phyloP scores from a whole-genome alignment of 495 filamentous ascomycete genomes.

The Choiromyces venosus region DNA sequence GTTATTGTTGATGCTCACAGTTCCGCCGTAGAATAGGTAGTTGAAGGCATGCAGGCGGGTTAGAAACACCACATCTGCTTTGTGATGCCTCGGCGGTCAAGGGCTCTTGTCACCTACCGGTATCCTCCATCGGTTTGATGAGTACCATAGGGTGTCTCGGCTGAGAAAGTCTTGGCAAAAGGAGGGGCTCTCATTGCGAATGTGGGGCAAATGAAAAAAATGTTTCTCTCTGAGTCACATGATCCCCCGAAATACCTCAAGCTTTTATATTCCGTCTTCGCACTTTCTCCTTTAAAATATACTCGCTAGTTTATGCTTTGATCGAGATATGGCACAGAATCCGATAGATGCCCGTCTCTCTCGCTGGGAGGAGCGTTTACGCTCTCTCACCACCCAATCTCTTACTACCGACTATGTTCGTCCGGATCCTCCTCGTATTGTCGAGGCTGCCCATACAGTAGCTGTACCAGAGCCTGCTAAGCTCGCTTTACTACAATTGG shows the following conservation, averaged over 20 bases:
- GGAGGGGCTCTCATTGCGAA: not conserved
- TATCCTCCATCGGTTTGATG: not conserved
- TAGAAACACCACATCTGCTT: too few species aligned
- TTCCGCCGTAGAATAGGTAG: too few species aligned
- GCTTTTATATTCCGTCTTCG: not conserved
- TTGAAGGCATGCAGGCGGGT: too few species aligned
- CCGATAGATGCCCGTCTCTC: slow-evolving; percentile 46
- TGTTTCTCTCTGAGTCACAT: not conserved
- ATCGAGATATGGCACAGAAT: not conserved
- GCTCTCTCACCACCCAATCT: slow-evolving; percentile 50
- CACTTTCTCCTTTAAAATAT: not conserved
- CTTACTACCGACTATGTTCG: slow-evolving; percentile 50
- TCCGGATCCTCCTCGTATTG: slow-evolving; percentile 44
- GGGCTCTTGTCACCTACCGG: not conserved
- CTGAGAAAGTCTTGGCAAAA: not conserved
- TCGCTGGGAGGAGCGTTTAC: slow-evolving; percentile 50
- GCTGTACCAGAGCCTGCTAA: slow-evolving; percentile 44
- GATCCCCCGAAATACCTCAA: not conserved
- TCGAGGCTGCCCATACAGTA: slow-evolving; percentile 51
- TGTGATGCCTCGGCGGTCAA: too few species aligned
- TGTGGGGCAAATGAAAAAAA: not conserved
- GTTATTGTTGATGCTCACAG: not conserved
- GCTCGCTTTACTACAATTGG: slow-evolving; percentile 45
- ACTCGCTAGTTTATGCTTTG: not conserved
- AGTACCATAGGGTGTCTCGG: not conserved